A percentile compares a stretch with the other conserved stretches of the same genome.
Evolutionary conservation across 2,329 filamentous ascomycete species (phyloP).

Genomic region (Penicillium paneum): DNA sequence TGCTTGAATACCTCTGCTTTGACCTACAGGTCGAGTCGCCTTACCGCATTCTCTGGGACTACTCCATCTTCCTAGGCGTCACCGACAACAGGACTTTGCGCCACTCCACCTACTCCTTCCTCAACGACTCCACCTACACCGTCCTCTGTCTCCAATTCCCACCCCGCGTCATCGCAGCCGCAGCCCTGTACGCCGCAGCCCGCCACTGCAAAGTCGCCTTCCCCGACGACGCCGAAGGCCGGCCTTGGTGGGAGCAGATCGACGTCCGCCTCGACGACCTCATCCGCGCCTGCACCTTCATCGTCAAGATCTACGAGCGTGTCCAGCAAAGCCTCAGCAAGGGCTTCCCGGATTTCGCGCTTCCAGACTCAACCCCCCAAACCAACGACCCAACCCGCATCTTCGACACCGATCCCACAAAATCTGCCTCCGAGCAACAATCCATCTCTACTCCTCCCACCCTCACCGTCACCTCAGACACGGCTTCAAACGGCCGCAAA

Average conservation of each 20-base stretch:
- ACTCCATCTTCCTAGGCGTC: slow-evolving; percentile 68
- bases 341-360: slow-evolving; percentile 37
- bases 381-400: slow-evolving; percentile 25
- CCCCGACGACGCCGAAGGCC: slow-evolving; percentile 67
- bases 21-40: slow-evolving; percentile 88
- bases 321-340: slow-evolving; percentile 44
- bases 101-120: slow-evolving; percentile 87
- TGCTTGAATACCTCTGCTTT: slow-evolving; percentile 89
- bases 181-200: slow-evolving; percentile 81
- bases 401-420: slow-evolving; percentile 30
- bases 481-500: slow-evolving; percentile 35
- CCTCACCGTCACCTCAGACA: slow-evolving; percentile 24
- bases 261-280: slow-evolving; percentile 70
- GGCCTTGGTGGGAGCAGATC: slow-evolving; percentile 83
- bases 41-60: slow-evolving; percentile 78
- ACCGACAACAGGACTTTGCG: slow-evolving; percentile 78
- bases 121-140: slow-evolving; percentile 86
- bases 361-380: slow-evolving; percentile 15
- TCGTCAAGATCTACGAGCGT: slow-evolving; percentile 58
- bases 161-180: slow-evolving; percentile 76
- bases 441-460: slow-evolving; percentile 34
- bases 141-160: slow-evolving; percentile 77
- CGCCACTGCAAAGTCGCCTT: slow-evolving; percentile 71
- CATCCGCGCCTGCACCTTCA: slow-evolving; percentile 68
- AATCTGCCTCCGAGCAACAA: slow-evolving; percentile 37